Percentiles rank a stretch among this genome's conserved stretches.
Evolutionary conservation across 352 stramenopile species (phyloP).

Genomic region (Pythium rhizo-oryzae): DNA sequence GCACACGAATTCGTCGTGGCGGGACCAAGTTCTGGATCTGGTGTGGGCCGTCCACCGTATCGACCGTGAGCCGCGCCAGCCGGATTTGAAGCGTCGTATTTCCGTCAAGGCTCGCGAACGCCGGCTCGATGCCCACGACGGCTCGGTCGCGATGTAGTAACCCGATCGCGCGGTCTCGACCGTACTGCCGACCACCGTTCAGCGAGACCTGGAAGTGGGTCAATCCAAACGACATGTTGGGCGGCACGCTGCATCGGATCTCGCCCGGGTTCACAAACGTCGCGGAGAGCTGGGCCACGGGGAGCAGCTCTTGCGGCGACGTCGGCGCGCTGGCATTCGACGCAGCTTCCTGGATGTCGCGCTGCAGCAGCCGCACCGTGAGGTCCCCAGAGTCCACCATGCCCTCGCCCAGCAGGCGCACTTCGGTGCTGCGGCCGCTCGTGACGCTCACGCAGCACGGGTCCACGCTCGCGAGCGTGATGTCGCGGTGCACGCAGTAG

Average conservation of each 20-base stretch:
- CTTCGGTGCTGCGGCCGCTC: conserved; percentile 53
- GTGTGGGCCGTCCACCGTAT: conserved; percentile 46
- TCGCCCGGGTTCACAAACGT: conserved; percentile 49
- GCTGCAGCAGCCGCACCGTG: conserved; percentile 51
- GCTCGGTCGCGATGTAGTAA: conserved; percentile 54
- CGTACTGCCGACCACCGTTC: conserved; percentile 67
- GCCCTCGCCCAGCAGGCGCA: conserved; percentile 53
- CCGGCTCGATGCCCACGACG: conserved; percentile 37
- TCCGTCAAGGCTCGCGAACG: conserved; percentile 44
- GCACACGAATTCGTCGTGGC: conserved; percentile 45
- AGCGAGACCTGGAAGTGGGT: conserved; percentile 57
- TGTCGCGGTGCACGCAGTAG: conserved; percentile 58
- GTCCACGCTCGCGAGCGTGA: conserved; percentile 47
- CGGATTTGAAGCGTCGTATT: conserved; percentile 36
- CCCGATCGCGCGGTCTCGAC: conserved; percentile 35
- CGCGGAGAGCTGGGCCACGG: conserved; percentile 50
- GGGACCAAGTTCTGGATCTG: conserved; percentile 55
- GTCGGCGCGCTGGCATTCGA: background rate
- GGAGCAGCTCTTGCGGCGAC: background rate
- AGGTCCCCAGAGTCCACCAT: conserved; percentile 72
- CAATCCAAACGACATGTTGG: conserved; percentile 70
- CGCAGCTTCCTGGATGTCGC: conserved; percentile 29
- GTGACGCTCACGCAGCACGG: conserved; percentile 63
- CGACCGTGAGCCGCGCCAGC: conserved; percentile 36
- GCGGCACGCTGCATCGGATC: conserved; percentile 56